phyloP scores from a whole-genome alignment of 345 rosid species.

The Sonneratia alba region DNA sequence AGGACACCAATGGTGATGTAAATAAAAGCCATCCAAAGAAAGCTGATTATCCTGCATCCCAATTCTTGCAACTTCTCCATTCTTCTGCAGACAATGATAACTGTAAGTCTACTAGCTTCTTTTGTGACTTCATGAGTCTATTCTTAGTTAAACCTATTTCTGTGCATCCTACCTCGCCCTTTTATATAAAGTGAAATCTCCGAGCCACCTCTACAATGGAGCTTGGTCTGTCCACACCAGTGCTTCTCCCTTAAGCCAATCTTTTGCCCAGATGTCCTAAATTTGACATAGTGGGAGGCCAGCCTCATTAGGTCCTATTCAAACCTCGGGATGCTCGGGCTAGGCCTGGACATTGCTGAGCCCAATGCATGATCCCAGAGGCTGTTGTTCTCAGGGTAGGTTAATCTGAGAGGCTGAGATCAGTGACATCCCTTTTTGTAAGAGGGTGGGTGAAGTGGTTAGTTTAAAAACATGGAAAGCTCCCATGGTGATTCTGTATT shows the following conservation, averaged over 20 bases:
- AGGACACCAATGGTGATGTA: conserved; percentile 24
- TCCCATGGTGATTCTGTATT: not conserved
- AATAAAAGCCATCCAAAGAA: conserved; percentile 21
- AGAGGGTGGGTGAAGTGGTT: not conserved
- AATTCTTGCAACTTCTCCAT: conserved; percentile 52
- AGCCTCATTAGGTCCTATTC: not conserved
- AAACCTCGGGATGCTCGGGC: not conserved
- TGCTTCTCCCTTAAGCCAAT: not conserved
- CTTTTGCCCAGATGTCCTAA: not conserved
- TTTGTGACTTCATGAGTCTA: not conserved
- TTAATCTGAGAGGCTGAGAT: not conserved
- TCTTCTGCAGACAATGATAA: conserved; percentile 42
- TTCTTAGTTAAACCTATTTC: not conserved
- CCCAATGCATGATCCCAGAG: too few relatives aligned
- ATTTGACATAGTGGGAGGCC: not conserved
- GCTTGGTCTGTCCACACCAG: not conserved
- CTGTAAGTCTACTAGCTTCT: conserved; percentile 33
- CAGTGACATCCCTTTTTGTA: not conserved
- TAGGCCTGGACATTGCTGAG: not conserved
- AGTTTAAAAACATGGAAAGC: not conserved
- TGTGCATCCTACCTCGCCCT: not conserved
- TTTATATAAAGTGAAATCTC: not conserved
- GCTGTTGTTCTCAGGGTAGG: not conserved
- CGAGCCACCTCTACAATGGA: not conserved
- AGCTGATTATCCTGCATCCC: conserved; percentile 25